Evolutionary conservation across 176 grass and related monocot genomes (phyloP), one percentile per base, ranked within the genome.

Genomic region (Oryza rufipogon): DNA sequence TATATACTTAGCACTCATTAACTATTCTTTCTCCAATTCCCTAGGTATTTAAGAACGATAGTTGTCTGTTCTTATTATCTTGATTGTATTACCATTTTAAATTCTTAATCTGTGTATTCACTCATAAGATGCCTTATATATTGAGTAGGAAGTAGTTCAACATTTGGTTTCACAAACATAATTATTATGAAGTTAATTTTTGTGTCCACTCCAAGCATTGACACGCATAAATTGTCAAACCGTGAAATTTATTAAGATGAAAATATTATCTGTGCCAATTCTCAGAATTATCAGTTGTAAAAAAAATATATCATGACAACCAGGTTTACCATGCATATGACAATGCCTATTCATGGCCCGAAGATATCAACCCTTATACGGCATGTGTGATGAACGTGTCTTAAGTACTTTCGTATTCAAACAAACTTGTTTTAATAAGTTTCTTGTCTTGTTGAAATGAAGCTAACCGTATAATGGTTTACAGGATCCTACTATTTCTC

Each of bases 281-380:
- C 65, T 48, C n/a, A 65, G 4, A 28, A 32, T 48, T 64, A 46
- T 65, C 45, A 65, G 4, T 32, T 47, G 6, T 45, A 9, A 32
- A 32, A 32, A 32, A 32, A 32, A 32, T 71, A 20, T 64, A 64
- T 20, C n/a, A 11, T 83, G 16, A 33, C 11, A 74, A 46, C 10
- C 15, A 14, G 52, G 23, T 73, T 23, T 2, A 13, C 17, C 26
- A 63, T 73, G 25, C 4, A 22, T 17, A 52, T 52, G 49, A 17
- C 6, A 51, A 16, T 51, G 49, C 15, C 3, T 52, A 52, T 52
- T 52, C 49, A 17, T 56, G 4, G 63, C 20, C 11, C 13, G 58
- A 20, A 52, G 22, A 73, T 82, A 70, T 56, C 19, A 13, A 28
- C 39, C 30, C 51, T 82, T 72, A 20, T 25, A 16, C 68, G 64